Evolutionary conservation across 257 asterid species (phyloP).

Genomic region (Asclepias syriaca): DNA sequence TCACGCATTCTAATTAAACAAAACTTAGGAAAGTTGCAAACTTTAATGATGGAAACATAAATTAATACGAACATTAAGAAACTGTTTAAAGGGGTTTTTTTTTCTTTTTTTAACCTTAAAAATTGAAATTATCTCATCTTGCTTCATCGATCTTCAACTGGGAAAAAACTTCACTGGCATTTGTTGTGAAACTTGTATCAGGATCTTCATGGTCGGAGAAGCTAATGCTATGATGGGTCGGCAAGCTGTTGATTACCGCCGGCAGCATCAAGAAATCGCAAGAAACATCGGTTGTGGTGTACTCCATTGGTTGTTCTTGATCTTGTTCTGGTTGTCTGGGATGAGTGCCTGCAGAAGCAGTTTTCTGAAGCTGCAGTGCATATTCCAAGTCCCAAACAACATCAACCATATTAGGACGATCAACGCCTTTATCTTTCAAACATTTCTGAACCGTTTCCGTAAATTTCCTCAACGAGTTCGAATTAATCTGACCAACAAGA

Average conservation of each 20-base stretch:
- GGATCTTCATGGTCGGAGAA: background rate
- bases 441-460: constrained; percentile 49
- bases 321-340: constrained; percentile 5
- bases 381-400: constrained; percentile 70
- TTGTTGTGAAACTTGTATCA: constrained; percentile 14
- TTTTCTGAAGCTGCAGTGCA: constrained; percentile 38
- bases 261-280: constrained; percentile 27
- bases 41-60: too few relatives aligned
- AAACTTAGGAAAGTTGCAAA: too few relatives aligned
- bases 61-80: too few relatives aligned
- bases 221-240: constrained; percentile 20
- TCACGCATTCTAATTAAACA: too few relatives aligned
- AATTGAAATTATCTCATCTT: constrained; percentile 27
- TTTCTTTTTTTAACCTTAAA: too few relatives aligned
- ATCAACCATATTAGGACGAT: constrained; percentile 52
- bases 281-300: constrained; percentile 35
- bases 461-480: constrained; percentile 42
- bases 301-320: constrained; percentile 30
- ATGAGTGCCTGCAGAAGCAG: background rate
- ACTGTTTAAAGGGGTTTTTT: too few relatives aligned
- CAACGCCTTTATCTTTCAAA: constrained; percentile 38
- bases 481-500: constrained; percentile 39
- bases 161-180: constrained; percentile 36
- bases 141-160: constrained; percentile 31
- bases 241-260: constrained; percentile 24